Percentiles rank a stretch among this genome's conserved stretches.
Evolutionary conservation across 768 basidiomycete genomes (phyloP).

Genomic region (Boletus subparvulus): DNA sequence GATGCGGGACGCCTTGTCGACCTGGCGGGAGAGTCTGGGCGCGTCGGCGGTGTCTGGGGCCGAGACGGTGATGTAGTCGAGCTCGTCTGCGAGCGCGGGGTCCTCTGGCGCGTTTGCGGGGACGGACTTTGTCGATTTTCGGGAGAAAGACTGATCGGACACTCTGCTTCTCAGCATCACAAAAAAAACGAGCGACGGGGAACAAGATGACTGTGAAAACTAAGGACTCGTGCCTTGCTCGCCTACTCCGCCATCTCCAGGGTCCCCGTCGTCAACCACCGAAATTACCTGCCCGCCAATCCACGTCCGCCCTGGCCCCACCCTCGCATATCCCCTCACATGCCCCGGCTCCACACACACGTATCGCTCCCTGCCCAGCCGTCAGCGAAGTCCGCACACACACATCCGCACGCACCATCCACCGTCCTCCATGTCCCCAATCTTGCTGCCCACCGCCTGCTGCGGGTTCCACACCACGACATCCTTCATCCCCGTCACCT

Average conservation of each 20-base stretch:
- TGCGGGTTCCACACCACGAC: conserved; percentile 97
- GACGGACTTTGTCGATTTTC: conserved; percentile 22
- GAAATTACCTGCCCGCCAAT: conserved; percentile 71
- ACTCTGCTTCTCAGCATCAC: conserved; percentile 44
- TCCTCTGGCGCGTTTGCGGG: conserved; percentile 11
- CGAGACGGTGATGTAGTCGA: conserved; percentile 67
- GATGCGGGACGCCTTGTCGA: conserved; percentile 76
- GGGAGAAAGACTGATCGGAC: conserved; percentile 48
- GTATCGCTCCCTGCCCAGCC: conserved; percentile 62
- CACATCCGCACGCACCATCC: conserved; percentile 60
- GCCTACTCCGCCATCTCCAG: too few relatives aligned
- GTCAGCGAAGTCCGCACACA: not conserved
- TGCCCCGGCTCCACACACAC: conserved; percentile 92
- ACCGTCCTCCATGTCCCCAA: conserved; percentile 85
- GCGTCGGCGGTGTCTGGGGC: conserved; percentile 33
- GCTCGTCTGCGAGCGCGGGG: conserved; percentile 58
- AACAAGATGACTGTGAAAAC: too few relatives aligned
- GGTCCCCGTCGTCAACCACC: conserved; percentile 30
- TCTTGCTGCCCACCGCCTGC: conserved; percentile 60
- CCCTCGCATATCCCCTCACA: conserved; percentile 67
- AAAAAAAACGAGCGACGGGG: not conserved
- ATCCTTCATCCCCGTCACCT: conserved; percentile 60
- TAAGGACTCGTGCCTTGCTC: too few relatives aligned
- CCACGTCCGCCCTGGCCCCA: conserved; percentile 71
- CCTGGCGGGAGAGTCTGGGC: conserved; percentile 39